Percentiles rank a stretch among this genome's conserved stretches.
These are phyloP conservation scores for Hypholoma fasciculare DNA, from an alignment of 768 basidiomycete species.

Conservation along the genomic window DNA sequence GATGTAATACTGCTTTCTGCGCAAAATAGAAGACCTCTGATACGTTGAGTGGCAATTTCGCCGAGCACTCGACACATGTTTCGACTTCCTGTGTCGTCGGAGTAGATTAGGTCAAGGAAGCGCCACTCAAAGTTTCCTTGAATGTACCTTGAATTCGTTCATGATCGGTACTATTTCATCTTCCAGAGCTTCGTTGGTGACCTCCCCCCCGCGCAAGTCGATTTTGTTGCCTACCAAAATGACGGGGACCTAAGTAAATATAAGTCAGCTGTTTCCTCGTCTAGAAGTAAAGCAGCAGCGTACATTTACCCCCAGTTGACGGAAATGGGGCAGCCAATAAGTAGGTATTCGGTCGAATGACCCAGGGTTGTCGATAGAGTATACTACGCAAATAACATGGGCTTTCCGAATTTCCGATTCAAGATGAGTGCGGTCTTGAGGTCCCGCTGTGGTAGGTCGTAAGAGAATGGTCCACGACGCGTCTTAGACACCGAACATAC, in stretches of 20 bases:
- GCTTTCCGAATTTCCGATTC: conserved; percentile 96
- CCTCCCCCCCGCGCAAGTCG: conserved; percentile 88
- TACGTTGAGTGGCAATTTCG: conserved; percentile 85
- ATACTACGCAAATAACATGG: conserved; percentile 97
- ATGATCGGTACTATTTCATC: conserved; percentile 96
- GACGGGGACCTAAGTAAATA: conserved; percentile 74
- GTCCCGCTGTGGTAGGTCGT: conserved; percentile 57
- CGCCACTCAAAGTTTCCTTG: background rate
- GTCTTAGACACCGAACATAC: conserved; percentile 43
- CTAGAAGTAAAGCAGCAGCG: conserved; percentile 17
- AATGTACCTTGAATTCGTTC: conserved; percentile 92
- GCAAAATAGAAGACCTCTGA: conserved; percentile 99
- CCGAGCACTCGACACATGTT: conserved; percentile 97
- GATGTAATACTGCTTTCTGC: conserved; percentile 96
- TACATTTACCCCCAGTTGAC: conserved; percentile 94
- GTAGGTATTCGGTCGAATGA: conserved; percentile 98
- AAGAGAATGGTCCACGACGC: conserved; percentile 10
- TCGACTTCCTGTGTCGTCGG: conserved; percentile 82
- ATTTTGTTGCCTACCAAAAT: conserved; percentile 99
- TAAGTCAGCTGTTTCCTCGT: background rate
- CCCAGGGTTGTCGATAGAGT: conserved; percentile 93
- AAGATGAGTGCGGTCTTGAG: conserved; percentile 83
- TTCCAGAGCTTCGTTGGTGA: conserved; percentile 92
- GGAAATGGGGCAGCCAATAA: conserved; percentile 95
- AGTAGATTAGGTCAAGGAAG: conserved; percentile 8